Evolutionary conservation across 1,284 basidiomycete species (phyloP).

Genomic region (Phellinidium pouzarii): DNA sequence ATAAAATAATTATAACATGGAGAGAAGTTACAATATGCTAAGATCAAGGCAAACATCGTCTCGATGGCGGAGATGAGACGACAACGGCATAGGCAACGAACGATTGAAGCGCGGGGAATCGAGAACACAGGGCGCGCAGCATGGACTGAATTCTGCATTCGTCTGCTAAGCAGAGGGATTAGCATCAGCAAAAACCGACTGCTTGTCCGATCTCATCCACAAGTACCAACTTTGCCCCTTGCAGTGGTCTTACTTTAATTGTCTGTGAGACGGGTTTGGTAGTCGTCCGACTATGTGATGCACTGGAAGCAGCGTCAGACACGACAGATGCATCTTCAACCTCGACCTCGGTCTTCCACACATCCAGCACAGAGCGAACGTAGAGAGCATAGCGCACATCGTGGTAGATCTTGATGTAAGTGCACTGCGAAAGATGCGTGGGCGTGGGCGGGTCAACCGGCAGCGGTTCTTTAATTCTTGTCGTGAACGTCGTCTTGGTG

Average conservation of each 20-base stretch:
- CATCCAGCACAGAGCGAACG: slow-evolving; percentile 45
- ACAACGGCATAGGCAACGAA: too few species aligned
- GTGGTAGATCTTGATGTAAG: slow-evolving; percentile 60
- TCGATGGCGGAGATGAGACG: too few species aligned
- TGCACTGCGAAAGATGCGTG: slow-evolving; percentile 30
- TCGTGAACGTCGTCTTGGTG: slow-evolving; percentile 18
- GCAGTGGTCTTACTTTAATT: slow-evolving; percentile 10
- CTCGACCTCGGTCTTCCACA: slow-evolving; percentile 32
- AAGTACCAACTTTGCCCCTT: slow-evolving; percentile 7
- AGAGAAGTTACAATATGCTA: too few species aligned
- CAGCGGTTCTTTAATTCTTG: background rate
- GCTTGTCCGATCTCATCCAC: slow-evolving; percentile 9
- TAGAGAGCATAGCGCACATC: slow-evolving; percentile 42
- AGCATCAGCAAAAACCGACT: slow-evolving; percentile 8
- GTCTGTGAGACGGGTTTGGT: background rate
- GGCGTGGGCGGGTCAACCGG: slow-evolving; percentile 16
- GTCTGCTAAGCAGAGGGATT: too few species aligned
- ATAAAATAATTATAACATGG: too few species aligned
- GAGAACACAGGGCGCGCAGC: too few species aligned
- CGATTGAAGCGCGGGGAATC: too few species aligned
- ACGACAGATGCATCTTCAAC: background rate
- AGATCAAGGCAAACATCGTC: too few species aligned
- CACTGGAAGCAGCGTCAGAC: background rate
- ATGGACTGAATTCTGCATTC: background rate
- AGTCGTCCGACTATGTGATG: background rate